Evolutionary conservation across 306 rosid genomes (phyloP).

Genomic region (Vigna mungo): DNA sequence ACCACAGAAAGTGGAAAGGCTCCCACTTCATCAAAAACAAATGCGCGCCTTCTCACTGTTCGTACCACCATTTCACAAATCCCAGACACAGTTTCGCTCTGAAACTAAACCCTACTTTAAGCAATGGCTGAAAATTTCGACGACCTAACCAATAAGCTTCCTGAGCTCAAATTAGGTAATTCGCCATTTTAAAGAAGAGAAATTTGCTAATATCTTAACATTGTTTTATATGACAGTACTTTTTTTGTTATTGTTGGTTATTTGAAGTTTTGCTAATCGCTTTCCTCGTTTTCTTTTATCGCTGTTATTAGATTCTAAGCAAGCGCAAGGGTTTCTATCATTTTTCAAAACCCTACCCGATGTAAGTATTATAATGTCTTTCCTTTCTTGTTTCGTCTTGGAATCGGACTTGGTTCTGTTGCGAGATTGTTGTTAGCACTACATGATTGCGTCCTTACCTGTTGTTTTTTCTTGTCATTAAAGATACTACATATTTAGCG

Average conservation of each 20-base stretch:
- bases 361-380: conserved; percentile 52
- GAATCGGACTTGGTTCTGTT: conserved; percentile 5
- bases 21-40: not conserved
- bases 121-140: conserved; percentile 70
- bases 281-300: not conserved
- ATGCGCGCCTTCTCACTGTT: not conserved
- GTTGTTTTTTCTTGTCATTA: not conserved
- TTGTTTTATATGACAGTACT: not conserved
- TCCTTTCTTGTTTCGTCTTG: conserved; percentile 13
- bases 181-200: not conserved
- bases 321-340: conserved; percentile 94
- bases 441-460: not conserved
- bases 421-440: conserved; percentile 25
- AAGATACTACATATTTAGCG: not conserved
- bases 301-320: conserved; percentile 76
- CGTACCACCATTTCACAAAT: not conserved
- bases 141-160: conserved; percentile 73
- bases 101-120: conserved; percentile 45
- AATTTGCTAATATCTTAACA: not conserved
- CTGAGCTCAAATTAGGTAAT: conserved; percentile 90
- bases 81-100: not conserved
- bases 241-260: conserved; percentile 4
- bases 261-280: conserved; percentile 28
- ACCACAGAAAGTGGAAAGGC: not conserved
- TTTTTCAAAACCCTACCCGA: conserved; percentile 86